phyloP scores from a whole-genome alignment of 352 stramenopile species.

The Aphanomyces stellatus region DNA sequence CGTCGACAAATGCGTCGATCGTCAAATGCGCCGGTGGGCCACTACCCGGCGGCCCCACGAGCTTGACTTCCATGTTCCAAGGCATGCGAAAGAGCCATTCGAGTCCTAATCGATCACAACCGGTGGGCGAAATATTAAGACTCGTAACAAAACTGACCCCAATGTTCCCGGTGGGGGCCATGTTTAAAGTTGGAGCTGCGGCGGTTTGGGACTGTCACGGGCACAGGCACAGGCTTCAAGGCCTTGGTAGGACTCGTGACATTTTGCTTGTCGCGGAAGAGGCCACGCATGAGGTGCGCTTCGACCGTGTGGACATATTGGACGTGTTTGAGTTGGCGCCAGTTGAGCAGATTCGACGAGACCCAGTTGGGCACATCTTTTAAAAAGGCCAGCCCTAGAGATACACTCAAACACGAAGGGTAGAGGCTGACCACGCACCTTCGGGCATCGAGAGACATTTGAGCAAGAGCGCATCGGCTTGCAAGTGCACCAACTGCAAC shows the following conservation, averaged over 20 bases:
- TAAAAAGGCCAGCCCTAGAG: constrained; percentile 51
- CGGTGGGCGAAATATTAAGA: too few species aligned
- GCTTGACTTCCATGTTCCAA: constrained; percentile 89
- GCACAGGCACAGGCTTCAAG: constrained; percentile 48
- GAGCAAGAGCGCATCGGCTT: constrained; percentile 70
- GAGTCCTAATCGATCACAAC: constrained; percentile 28
- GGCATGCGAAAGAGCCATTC: constrained; percentile 87
- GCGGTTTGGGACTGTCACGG: constrained; percentile 77
- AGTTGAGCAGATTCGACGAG: constrained; percentile 54
- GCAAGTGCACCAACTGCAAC: constrained; percentile 63
- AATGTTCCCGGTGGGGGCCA: constrained; percentile 55
- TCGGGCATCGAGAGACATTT: constrained; percentile 78
- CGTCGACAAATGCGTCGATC: constrained; percentile 81
- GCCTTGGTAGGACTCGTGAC: neutral
- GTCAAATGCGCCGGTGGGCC: constrained; percentile 78
- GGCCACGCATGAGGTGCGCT: constrained; percentile 66
- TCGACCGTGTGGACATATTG: constrained; percentile 80
- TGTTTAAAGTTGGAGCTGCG: constrained; percentile 56
- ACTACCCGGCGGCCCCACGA: constrained; percentile 74
- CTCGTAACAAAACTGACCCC: constrained; percentile 33
- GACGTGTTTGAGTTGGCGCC: constrained; percentile 76
- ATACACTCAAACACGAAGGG: neutral
- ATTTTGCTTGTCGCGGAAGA: constrained; percentile 53
- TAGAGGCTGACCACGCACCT: constrained; percentile 8
- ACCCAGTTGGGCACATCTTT: constrained; percentile 80